Conservation (phyloP, 805 yeast species). For the Candida nonsorbophila region DNA sequence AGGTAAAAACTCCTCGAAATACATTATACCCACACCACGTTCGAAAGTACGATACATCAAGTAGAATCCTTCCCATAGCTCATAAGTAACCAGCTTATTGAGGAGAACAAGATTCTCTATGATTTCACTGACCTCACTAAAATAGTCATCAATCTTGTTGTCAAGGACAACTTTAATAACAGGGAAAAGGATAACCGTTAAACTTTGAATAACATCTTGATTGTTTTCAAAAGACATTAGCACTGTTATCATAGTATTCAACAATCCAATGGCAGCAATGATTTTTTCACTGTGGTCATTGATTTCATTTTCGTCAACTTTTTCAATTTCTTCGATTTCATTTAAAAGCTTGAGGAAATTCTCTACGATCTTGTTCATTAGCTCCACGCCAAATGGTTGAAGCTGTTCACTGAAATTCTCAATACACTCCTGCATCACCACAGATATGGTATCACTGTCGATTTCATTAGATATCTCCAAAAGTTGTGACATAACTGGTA, state of each 20-base stretch:
- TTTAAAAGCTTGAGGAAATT: slow-evolving; percentile 50
- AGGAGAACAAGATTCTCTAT: slow-evolving; percentile 44
- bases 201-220: slow-evolving; percentile 51
- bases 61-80: slow-evolving; percentile 71
- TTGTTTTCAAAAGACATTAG: slow-evolving; percentile 80
- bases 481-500: slow-evolving; percentile 78
- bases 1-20: slow-evolving; percentile 71
- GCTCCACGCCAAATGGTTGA: slow-evolving; percentile 70
- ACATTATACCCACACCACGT: slow-evolving; percentile 48
- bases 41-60: slow-evolving; percentile 29
- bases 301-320: slow-evolving; percentile 21
- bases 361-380: slow-evolving; percentile 53
- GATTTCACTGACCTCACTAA: slow-evolving; percentile 72
- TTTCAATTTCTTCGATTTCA: slow-evolving; percentile 49
- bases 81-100: slow-evolving; percentile 43
- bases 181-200: slow-evolving; percentile 68
- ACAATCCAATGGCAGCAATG: slow-evolving; percentile 74
- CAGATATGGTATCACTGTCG: slow-evolving; percentile 82
- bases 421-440: slow-evolving; percentile 93
- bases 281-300: slow-evolving; percentile 57
- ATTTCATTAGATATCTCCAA: slow-evolving; percentile 70
- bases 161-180: slow-evolving; percentile 62
- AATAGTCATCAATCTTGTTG: slow-evolving; percentile 65
- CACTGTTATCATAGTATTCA: slow-evolving; percentile 79
- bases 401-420: slow-evolving; percentile 82